Evolutionary conservation across 1,284 basidiomycete species (phyloP), one percentile per base, ranked within the genome.

Genomic region (Marasmius oreades): DNA sequence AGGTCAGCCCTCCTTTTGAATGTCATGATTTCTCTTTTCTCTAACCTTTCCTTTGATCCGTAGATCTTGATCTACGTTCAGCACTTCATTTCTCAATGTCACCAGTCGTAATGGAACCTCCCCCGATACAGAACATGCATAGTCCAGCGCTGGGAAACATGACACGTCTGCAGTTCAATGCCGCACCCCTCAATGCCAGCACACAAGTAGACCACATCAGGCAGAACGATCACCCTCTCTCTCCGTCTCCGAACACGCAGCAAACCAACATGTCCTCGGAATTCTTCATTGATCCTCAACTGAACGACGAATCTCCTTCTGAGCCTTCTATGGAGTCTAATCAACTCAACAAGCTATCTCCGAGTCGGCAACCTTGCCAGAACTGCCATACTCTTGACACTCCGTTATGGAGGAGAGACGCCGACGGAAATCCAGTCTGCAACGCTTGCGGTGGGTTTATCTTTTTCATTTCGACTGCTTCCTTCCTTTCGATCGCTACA

Each of bases 371-470:
- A 1, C 71, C 77, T 52, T 91, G 88, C 68, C 77, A 81, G 51
- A 88, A 87, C 69, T 90, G 90, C 70, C 84, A 82, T 22, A 87
- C 87, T 16, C 75, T 79, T 16, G 84, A 84, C 57, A 92, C 91
- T 52, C 90, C 91, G 48, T 80, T 92, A 14, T 93, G 91, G 91
- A 77, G 90, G 63, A 80, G 90, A 63, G 90, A 91, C 67, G 76
- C 81, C 50, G 86, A 90, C 68, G 91, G 91, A 55, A 88, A 86
- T 68, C 81, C 86, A 42, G 82, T 92, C 65, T 93, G 91, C 75
- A 93, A 93, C 70, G 88, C 90, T 55, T 93, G 91, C 72, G 91
- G 91, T 92, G 70, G 84, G 90, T 78, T 66, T 61, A 61, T 63
- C 58, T 55, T 55, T 59, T 62, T 53, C 53, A 59, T 56, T 67